Base-by-base conservation (phyloP, 1,284 basidiomycete species). In the Boletus calvinii region DNA sequence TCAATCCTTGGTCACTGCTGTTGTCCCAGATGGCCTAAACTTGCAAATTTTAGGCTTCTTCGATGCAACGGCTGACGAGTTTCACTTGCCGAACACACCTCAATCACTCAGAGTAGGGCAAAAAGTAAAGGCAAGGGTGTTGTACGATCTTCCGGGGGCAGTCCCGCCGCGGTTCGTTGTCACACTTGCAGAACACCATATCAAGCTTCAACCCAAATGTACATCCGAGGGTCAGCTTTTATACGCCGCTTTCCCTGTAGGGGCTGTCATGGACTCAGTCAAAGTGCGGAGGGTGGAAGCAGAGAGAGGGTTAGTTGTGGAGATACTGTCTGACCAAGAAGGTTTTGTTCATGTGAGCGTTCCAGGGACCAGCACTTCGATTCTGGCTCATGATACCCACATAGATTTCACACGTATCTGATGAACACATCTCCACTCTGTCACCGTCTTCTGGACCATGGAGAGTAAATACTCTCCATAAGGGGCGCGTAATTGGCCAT, bases 21-120 rank as follows among this genome's bases (percentile, higher is more conserved):
- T 90, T n/a, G 76, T 86, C 35, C 77, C 87, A 15, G 78, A 77
- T 18, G 97, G 98, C 22, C 75, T 99, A 47, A 92, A 92, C 64
- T 77, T 99, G 44, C 94, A 96, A 72, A 78, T 98, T 18, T 81
- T 95, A 30, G 96, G 95, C 2, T 96, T 92, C 72, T 98, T 95
- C 69, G 88, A 94, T 46, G 96, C 93, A 29, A 96, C 94, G 0
- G 81, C 94, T 46, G 94, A 98, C 66, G 75, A 85, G 39, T 82
- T 87, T 56, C 95, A 99, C 71, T 73, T 98, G 18, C 61, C 73
- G 15, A 66, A 75, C 17, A 68, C 75, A 6, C 77, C 79, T 37
- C 78, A 80, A 46, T 71, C 73, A 34, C 88, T 81, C 72, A 93
- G 90, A 68, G 67, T 90, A 44, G 94, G 94, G 12, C 85, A 92